phyloP scores from a whole-genome alignment of 2,329 filamentous ascomycete species.

The Fusarium mangiferae region DNA sequence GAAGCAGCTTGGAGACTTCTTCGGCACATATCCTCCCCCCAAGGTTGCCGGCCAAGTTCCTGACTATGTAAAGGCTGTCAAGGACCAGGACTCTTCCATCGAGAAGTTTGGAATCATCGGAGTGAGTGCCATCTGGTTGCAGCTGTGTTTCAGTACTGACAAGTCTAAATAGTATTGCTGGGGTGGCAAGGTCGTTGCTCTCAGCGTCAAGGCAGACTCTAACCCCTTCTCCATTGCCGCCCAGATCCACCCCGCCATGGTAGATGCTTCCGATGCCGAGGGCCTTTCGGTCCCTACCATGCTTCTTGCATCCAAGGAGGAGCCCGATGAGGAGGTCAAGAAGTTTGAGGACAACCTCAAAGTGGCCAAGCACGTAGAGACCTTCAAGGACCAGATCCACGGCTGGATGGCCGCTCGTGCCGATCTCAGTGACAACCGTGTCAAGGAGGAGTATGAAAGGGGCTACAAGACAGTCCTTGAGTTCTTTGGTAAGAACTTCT shows the following conservation, averaged over 20 bases:
- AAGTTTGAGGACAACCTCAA: constrained; percentile 65
- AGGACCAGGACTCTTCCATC: constrained; percentile 63
- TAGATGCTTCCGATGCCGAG: constrained; percentile 69
- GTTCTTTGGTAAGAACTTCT: constrained; percentile 67
- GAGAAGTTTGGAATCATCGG: constrained; percentile 70
- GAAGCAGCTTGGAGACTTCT: constrained; percentile 67
- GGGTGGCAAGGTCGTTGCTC: constrained; percentile 74
- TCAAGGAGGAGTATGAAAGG: constrained; percentile 70
- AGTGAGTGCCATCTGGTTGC: constrained; percentile 50
- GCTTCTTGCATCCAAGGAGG: constrained; percentile 74
- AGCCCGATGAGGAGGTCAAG: constrained; percentile 65
- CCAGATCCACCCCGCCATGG: constrained; percentile 69
- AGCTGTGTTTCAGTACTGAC: not conserved
- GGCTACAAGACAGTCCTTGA: constrained; percentile 68
- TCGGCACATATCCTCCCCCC: constrained; percentile 61
- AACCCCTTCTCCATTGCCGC: constrained; percentile 67
- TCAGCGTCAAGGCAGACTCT: constrained; percentile 59
- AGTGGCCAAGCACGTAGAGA: constrained; percentile 70
- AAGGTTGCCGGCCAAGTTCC: constrained; percentile 62
- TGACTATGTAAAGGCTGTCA: constrained; percentile 63
- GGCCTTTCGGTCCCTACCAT: constrained; percentile 69
- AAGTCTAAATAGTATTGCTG: constrained; percentile 66
- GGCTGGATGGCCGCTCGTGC: constrained; percentile 79
- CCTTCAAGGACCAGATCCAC: constrained; percentile 74
- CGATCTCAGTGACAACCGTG: constrained; percentile 65